These are phyloP conservation scores for Sphagnum contortum DNA, from an alignment of 225 moss, liverwort and hornwort genomes.

Conservation along the genomic window DNA sequence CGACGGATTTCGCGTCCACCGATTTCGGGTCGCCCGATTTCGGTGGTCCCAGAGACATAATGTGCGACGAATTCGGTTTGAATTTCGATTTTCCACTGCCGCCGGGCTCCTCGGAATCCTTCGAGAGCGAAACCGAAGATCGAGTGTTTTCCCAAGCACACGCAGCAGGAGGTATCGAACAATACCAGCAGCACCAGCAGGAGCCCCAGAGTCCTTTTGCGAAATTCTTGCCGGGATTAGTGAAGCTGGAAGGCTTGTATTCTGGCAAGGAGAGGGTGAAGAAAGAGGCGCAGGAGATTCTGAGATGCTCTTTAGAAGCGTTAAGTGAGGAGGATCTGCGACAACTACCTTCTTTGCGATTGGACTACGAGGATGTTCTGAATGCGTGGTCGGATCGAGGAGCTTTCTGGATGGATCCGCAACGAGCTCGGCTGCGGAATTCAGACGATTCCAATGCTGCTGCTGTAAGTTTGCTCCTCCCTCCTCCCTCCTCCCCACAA, in stretches of 20 bases:
- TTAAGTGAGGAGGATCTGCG: slow-evolving; percentile 25
- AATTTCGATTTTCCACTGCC: too few relatives aligned
- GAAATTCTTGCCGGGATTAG: slow-evolving; percentile 10
- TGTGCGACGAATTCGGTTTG: not conserved
- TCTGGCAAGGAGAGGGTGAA: slow-evolving; percentile 1
- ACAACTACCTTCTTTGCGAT: slow-evolving; percentile 42
- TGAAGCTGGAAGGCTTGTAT: slow-evolving; percentile 9
- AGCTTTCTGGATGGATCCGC: slow-evolving; percentile 53
- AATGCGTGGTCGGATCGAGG: slow-evolving; percentile 72
- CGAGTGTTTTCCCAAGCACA: too few relatives aligned
- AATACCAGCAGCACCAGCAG: not conserved
- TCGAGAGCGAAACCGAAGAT: too few relatives aligned
- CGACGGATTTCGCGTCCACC: too few relatives aligned
- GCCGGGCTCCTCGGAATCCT: too few relatives aligned
- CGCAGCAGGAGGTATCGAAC: too few relatives aligned
- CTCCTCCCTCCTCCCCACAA: not conserved
- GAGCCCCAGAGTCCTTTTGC: not conserved
- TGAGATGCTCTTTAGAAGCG: slow-evolving; percentile 28
- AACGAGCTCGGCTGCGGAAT: slow-evolving; percentile 47
- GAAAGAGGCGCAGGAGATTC: slow-evolving; percentile 30
- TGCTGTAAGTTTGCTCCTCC: slow-evolving; percentile 5
- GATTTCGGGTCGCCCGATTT: too few relatives aligned
- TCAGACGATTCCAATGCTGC: slow-evolving; percentile 57
- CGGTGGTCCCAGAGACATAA: slow-evolving; percentile 16
- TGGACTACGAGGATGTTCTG: slow-evolving; percentile 71